These are phyloP conservation scores for Papiliotrema nemorosa DNA, from an alignment of 1,284 basidiomycete species.

Conservation along the genomic window DNA sequence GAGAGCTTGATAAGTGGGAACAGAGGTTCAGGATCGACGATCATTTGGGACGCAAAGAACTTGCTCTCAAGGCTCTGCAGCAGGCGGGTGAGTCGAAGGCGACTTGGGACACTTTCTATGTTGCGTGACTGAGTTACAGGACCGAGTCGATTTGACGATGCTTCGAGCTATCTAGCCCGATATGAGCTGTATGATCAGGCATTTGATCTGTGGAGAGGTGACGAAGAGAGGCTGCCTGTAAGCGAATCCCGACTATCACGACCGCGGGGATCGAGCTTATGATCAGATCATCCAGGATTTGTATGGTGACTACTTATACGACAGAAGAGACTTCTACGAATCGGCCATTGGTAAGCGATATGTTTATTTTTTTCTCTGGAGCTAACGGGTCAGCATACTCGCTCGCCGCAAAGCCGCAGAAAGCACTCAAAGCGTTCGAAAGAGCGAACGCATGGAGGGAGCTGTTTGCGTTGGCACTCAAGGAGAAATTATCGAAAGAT, in stretches of 20 bases:
- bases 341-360: conserved; percentile 68
- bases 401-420: conserved; percentile 60
- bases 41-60: conserved; percentile 71
- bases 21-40: conserved; percentile 93
- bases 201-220: conserved; percentile 66
- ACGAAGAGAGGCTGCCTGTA: conserved; percentile 61
- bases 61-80: conserved; percentile 72
- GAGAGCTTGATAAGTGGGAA: conserved; percentile 72
- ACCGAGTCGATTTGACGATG: conserved; percentile 63
- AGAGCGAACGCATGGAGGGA: conserved; percentile 84
- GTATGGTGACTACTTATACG: conserved; percentile 86
- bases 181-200: conserved; percentile 75
- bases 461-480: conserved; percentile 72
- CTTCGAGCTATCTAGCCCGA: conserved; percentile 70
- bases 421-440: conserved; percentile 81
- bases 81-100: conserved; percentile 58
- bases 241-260: conserved; percentile 33
- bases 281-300: conserved; percentile 61
- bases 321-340: conserved; percentile 74
- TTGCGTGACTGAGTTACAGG: conserved; percentile 12
- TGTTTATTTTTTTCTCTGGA: neutral
- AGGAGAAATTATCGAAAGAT: conserved; percentile 52
- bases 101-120: neutral
- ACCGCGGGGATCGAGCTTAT: neutral
- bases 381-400: conserved; percentile 61